Evolutionary conservation across 805 yeast genomes (phyloP).

Genomic region (Lipomyces starkeyi): DNA sequence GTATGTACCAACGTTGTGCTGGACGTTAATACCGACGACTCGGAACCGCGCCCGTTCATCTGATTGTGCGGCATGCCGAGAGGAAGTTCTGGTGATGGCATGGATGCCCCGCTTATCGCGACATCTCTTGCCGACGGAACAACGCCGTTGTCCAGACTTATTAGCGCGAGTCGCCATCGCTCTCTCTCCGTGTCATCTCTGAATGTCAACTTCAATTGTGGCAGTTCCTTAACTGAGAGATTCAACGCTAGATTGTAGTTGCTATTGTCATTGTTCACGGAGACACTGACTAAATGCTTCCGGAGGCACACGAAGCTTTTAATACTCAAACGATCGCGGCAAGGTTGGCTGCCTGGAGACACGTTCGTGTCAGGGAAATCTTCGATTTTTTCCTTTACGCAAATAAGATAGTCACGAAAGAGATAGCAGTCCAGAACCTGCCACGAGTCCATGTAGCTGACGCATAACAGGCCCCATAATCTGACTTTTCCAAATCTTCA

Average conservation of each 20-base stretch:
- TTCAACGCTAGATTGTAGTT: conserved; percentile 10
- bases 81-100: background rate
- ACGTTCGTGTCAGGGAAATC: background rate
- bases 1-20: background rate
- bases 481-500: conserved; percentile 20
- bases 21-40: background rate
- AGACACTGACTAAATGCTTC: conserved; percentile 16
- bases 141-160: background rate
- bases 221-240: conserved; percentile 6
- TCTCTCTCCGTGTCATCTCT: conserved; percentile 16
- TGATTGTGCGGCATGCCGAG: background rate
- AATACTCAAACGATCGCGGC: conserved; percentile 9
- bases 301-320: conserved; percentile 18
- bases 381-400: conserved; percentile 17
- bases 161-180: conserved; percentile 15
- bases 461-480: conserved; percentile 20
- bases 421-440: conserved; percentile 27
- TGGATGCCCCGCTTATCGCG: background rate
- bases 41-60: background rate
- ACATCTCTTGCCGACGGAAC: background rate
- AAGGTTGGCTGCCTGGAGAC: conserved; percentile 5
- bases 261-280: background rate
- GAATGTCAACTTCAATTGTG: conserved; percentile 14
- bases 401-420: conserved; percentile 24
- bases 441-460: conserved; percentile 5